Base-by-base conservation (phyloP, 805 yeast genomes). In the Ogataea chonburiensis region DNA sequence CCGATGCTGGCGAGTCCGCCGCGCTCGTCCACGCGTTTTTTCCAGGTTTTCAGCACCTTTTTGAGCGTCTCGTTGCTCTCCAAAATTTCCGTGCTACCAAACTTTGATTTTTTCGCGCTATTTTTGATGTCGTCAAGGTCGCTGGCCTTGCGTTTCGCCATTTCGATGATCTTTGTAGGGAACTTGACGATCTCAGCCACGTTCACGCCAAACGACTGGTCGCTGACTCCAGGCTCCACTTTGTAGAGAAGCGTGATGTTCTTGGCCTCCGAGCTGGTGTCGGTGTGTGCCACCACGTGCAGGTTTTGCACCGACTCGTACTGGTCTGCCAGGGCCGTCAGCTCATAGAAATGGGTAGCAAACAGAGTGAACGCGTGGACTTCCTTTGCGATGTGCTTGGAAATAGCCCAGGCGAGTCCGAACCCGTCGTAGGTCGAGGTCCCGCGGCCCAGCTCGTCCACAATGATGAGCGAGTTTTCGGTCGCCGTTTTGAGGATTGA, bases 341-440 rank as follows among this genome's bases (percentile, higher is more conserved):
- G 70, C 59, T 93, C 98, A 60, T 93, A 98, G 71, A 93, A 93
- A 68, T 93, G 98, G 0, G 98, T 93, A 0, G 98, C 98, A 70
- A 93, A 93, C 38, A 93, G 56, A 0, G 95, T 79, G 61, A 88
- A 87, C 45, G 96, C 81, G 33, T 73, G 70, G 34, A 85, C 73
- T 33, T 81, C 68, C 13, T 69, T 69, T 3, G 93, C 81, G 41
- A 91, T 78, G 60, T 81, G 80, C 55, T 89, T 95, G 46, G 91
- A 83, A 37, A 93, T 93, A 0, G 97, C 83, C 94, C 96, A 93
- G 0, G 98, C 98, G 25, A 93, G 70, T 0, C 98, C 98, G 67
- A 93, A 93, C 0, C 98, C 98, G 61, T 93, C 98, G 60, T 89
- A 91, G 0, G 98, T 85, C 1, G 84, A 75, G 1, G 97, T 88